phyloP scores from a whole-genome alignment of 2,329 filamentous ascomycete species.

The Sporothrix pseudoabietina region DNA sequence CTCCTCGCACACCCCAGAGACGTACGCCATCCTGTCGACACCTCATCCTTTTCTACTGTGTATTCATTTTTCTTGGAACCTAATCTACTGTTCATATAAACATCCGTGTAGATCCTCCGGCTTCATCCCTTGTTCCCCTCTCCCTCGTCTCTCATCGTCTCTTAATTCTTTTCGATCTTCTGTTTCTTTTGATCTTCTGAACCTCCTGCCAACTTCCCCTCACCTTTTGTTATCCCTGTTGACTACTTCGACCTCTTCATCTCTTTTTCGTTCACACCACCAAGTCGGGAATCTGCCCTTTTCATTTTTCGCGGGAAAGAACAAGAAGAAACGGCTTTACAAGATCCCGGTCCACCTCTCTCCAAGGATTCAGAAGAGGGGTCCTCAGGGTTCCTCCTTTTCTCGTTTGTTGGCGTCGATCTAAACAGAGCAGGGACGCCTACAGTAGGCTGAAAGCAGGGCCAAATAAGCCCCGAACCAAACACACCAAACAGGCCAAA shows the following conservation, averaged over 20 bases:
- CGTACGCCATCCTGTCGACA: conserved; percentile 6
- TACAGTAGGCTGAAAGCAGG: conserved; percentile 8
- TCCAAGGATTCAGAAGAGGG: conserved; percentile 13
- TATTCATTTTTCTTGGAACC: not conserved
- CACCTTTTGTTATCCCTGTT: not conserved
- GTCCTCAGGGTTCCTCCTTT: not conserved
- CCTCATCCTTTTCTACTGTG: not conserved
- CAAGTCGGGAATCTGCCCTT: not conserved
- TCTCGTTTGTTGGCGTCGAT: conserved; percentile 14
- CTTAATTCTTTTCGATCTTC: not conserved
- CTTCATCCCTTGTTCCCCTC: not conserved
- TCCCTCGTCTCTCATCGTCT: not conserved
- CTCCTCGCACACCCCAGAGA: not conserved
- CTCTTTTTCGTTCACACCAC: not conserved
- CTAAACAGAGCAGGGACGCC: conserved; percentile 16
- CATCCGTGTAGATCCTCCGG: conserved; percentile 3
- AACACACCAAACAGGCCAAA: conserved; percentile 3
- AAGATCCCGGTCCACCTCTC: not conserved
- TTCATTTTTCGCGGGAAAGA: not conserved
- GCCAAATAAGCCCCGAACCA: not conserved
- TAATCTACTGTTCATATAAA: not conserved
- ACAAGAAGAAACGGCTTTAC: not conserved
- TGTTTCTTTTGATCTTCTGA: not conserved
- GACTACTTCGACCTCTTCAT: conserved; percentile 3
- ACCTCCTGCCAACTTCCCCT: not conserved